These are phyloP conservation scores for Quambalaria eucalypti DNA, from an alignment of 1,284 basidiomycete species.

Conservation along the genomic window DNA sequence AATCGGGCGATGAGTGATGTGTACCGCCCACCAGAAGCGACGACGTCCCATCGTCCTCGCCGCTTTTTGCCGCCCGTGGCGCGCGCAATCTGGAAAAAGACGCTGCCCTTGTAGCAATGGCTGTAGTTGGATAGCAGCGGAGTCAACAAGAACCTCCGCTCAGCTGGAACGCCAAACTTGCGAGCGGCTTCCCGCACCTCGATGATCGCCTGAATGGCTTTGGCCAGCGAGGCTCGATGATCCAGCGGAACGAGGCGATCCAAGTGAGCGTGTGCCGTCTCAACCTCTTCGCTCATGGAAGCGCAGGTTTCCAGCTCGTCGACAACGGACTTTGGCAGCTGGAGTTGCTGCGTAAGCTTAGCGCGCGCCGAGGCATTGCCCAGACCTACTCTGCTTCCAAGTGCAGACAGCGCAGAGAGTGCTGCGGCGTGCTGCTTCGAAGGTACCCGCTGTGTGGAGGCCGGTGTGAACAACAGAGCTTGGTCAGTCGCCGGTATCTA, in stretches of 20 bases:
- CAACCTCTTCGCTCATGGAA: conserved; percentile 22
- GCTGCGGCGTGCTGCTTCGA: conserved; percentile 24
- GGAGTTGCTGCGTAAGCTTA: conserved; percentile 19
- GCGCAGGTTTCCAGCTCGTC: conserved; percentile 38
- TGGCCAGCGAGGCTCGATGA: conserved; percentile 29
- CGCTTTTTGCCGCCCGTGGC: conserved; percentile 50
- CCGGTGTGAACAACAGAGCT: not conserved
- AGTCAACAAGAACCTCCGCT: conserved; percentile 58
- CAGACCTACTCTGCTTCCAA: not conserved
- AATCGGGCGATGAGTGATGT: conserved; percentile 63
- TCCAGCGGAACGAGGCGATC: conserved; percentile 27
- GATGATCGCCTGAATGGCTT: conserved; percentile 56
- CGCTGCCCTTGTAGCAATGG: conserved; percentile 62
- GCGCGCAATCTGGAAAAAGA: conserved; percentile 65
- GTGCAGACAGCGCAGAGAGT: not conserved
- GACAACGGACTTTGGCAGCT: conserved; percentile 28
- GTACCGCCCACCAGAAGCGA: conserved; percentile 70
- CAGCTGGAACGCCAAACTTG: conserved; percentile 55
- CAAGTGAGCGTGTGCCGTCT: conserved; percentile 19
- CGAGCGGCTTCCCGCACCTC: conserved; percentile 58
- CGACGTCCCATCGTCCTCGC: conserved; percentile 57
- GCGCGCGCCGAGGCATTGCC: conserved; percentile 7
- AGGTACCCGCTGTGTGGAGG: conserved; percentile 24
- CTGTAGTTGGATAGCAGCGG: conserved; percentile 59
- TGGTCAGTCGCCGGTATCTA: not conserved